Evolutionary conservation across 805 yeast species (phyloP), one percentile per base, ranked within the genome.

Genomic region (Brettanomyces naardenensis): DNA sequence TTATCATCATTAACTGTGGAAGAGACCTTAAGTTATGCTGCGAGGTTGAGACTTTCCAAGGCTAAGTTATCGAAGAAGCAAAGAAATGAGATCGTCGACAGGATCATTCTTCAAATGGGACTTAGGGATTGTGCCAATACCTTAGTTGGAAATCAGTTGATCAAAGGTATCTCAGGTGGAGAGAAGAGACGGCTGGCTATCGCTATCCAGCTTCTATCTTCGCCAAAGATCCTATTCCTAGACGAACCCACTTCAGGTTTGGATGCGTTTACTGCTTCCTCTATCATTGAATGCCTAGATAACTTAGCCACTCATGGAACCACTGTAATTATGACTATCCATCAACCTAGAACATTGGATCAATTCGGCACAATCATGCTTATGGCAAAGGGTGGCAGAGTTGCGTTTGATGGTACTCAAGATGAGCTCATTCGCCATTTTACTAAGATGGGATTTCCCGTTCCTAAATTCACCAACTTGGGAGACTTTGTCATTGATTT

Each of bases 181-280:
- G 95, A 87, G 53, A 84, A 83, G 53, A 69, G 95, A 49, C 67
- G 95, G 46, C 80, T 87, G 0, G 79, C 90, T 0, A 84, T 87
- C 56, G 90, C 89, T 2, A 71, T 84, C 31, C 95, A 86, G 53
- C 61, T 87, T 26, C 61, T 87, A 29, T 76, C 79, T 41, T 76
- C 76, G 40, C 90, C 94, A 0, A 76, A 77, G 40, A 67, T 87
- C 28, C 54, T 87, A 26, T 68, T 87, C 35, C 58, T 87, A 19
- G 95, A 87, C 58, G 95, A 87, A 52, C 95, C 95, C 2, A 87
- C 95, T 0, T 83, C 94, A 4, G 95, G 95, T 0, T 65, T 87
- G 19, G 95, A 87, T 52, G 75, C 89, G 10, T 75, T 83, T 40
- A 84, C 92, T 0, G 82, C 95, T 0, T 68, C 73, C 1, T 71